These are phyloP conservation scores for Centella asiatica DNA, from an alignment of 129 eudicot species.

Conservation along the genomic window DNA sequence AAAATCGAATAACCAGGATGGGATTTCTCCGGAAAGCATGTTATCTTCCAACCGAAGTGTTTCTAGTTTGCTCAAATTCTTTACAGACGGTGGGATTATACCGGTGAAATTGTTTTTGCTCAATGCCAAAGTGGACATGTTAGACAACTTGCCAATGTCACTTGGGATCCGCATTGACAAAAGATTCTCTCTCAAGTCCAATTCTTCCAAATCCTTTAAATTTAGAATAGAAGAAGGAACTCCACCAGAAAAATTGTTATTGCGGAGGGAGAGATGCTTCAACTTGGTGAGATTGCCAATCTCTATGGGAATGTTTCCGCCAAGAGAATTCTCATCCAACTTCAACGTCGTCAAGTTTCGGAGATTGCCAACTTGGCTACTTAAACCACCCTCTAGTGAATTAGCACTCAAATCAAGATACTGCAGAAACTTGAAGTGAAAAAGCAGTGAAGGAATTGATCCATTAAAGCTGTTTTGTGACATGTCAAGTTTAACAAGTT, in stretches of 20 bases:
- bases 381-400: slow-evolving; percentile 25
- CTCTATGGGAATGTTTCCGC: slow-evolving; percentile 28
- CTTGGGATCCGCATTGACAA: slow-evolving; percentile 34
- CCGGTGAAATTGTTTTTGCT: slow-evolving; percentile 40
- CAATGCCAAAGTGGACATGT: slow-evolving; percentile 35
- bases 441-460: slow-evolving; percentile 32
- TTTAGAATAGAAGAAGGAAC: slow-evolving; percentile 29
- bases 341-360: slow-evolving; percentile 22
- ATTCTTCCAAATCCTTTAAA: slow-evolving; percentile 24
- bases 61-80: slow-evolving; percentile 28
- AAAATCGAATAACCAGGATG: slow-evolving; percentile 40
- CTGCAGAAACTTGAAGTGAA: slow-evolving; percentile 20
- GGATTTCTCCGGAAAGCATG: slow-evolving; percentile 42
- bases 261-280: slow-evolving; percentile 24
- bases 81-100: slow-evolving; percentile 32
- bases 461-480: slow-evolving; percentile 31
- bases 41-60: slow-evolving; percentile 33
- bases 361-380: slow-evolving; percentile 32
- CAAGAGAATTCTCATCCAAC: slow-evolving; percentile 33
- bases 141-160: slow-evolving; percentile 26
- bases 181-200: slow-evolving; percentile 33
- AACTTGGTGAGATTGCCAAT: slow-evolving; percentile 41
- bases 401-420: slow-evolving; percentile 41
- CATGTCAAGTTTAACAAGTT: slow-evolving; percentile 48
- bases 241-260: slow-evolving; percentile 33